Conservation (phyloP, 73 alveolate species). For the Paramecium bursaria region DNA sequence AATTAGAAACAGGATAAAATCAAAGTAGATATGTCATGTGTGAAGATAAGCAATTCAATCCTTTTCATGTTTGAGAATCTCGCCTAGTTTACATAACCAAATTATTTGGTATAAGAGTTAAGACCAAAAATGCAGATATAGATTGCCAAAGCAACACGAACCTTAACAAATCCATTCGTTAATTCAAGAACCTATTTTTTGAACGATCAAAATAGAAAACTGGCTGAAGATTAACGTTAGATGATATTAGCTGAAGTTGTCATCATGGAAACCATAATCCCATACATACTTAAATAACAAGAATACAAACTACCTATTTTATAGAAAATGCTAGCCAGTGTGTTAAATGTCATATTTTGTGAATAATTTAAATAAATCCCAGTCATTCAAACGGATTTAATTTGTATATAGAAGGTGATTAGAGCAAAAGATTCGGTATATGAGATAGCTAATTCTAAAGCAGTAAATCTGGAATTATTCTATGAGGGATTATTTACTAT, state of each 20-base stretch:
- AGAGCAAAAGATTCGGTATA: no score
- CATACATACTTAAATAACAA: neutral
- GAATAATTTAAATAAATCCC: neutral
- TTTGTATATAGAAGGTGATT: neutral
- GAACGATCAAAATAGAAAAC: slow-evolving; percentile 2
- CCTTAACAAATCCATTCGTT: neutral
- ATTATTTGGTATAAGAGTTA: slow-evolving; percentile 11
- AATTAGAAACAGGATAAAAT: neutral
- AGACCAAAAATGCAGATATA: neutral
- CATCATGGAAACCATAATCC: neutral
- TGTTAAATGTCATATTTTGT: neutral
- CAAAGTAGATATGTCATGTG: neutral
- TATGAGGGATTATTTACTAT: no score
- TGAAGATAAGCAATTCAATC: slow-evolving; percentile 8
- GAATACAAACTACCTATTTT: neutral
- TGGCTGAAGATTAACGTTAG: neutral
- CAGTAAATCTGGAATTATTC: no score
- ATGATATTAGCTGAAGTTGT: slow-evolving; percentile 37
- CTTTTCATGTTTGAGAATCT: slow-evolving; percentile 18
- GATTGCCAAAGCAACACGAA: neutral
- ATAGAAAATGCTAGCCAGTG: neutral
- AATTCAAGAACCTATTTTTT: slow-evolving; percentile 3
- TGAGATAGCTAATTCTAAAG: no score
- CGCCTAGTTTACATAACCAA: neutral
- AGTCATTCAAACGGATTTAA: neutral